Conservation (phyloP, 1,284 basidiomycete genomes). For the Vanrija sp. region DNA sequence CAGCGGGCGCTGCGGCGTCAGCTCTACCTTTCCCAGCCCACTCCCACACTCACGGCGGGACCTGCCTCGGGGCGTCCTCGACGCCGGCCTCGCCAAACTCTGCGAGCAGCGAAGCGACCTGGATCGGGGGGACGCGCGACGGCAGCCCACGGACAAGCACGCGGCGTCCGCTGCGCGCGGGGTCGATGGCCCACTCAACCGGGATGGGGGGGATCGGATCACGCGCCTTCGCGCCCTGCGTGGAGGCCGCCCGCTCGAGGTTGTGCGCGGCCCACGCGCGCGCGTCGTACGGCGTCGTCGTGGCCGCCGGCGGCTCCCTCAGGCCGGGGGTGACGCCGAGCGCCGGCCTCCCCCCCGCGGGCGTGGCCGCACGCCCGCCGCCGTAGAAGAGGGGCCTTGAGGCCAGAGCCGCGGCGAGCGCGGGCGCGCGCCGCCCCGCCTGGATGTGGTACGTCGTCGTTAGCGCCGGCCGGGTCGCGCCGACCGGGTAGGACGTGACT, state of each 20-base stretch:
- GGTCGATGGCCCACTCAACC: slow-evolving; percentile 9
- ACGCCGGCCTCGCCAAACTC: not conserved
- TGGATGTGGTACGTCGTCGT: slow-evolving; percentile 21
- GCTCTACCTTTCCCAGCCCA: not conserved
- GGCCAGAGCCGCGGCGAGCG: slow-evolving; percentile 6
- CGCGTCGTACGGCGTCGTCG: not conserved
- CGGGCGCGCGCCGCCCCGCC: not conserved
- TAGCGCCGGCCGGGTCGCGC: slow-evolving; percentile 15
- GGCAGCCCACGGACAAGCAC: slow-evolving; percentile 14
- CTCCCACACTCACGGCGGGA: not conserved
- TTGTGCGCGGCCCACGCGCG: slow-evolving; percentile 1
- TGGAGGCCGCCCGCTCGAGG: not conserved
- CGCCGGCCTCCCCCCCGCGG: too few relatives aligned
- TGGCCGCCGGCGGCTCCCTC: slow-evolving; percentile 1
- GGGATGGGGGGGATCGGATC: not conserved
- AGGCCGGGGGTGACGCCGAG: not conserved
- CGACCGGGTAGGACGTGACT: slow-evolving; percentile 26
- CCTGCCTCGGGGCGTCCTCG: not conserved
- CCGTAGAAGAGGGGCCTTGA: slow-evolving; percentile 13
- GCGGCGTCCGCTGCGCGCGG: not conserved
- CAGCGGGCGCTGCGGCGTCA: not conserved
- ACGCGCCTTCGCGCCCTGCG: not conserved
- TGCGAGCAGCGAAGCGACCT: not conserved
- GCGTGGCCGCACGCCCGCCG: not conserved
- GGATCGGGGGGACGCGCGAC: not conserved